Evolutionary conservation across 768 basidiomycete genomes (phyloP), one percentile per base, ranked within the genome.

Genomic region (Suillus paluster): DNA sequence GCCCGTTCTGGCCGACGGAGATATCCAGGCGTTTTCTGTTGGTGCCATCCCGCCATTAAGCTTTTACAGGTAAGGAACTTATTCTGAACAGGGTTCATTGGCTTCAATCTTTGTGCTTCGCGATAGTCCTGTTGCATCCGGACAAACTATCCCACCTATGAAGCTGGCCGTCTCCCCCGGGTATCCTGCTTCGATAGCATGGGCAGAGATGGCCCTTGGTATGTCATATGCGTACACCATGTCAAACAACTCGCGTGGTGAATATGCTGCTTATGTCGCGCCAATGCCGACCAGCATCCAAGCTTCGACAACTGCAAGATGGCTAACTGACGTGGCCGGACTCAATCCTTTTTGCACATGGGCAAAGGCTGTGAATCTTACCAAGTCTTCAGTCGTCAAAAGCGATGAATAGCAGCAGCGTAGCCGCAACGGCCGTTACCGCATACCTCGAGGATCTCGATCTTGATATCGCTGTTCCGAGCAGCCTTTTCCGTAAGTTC

Each of bases 291-390:
- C 7, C 15, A 39, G 27, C 2, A 62, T 71, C 14, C 64, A 57
- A 48, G 62, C 66, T 38, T 64, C 64, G 6, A 41, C 25, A 50
- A 67, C 21, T 34, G 68, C 68, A 49, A 61, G 71, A 36, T 71
- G 68, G 66, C 56, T 71, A 54, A 67, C 70, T 9, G 70, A 71
- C 14, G 57, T 72, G 11, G 36, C 66, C n/a, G 63, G 57, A n/a
- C 38, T 72, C 25, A 62, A 66, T 50, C 69, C 70, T 1, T 68
- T 62, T 46, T 71, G 70, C 17, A 56, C 58, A 42, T 71, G 67
- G 68, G 61, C 64, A n/a, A 65, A 59, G 19, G 62, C 71, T 21
- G 33, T 44, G 21, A 70, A 71, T 41, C 61, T 63, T 41, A 70
- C 56, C 10, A 33, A 36, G 27, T 63, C 57, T 25, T 44, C 57